Conservation (phyloP, 2,329 filamentous ascomycete genomes). For the Hymenoscyphus scutula region DNA sequence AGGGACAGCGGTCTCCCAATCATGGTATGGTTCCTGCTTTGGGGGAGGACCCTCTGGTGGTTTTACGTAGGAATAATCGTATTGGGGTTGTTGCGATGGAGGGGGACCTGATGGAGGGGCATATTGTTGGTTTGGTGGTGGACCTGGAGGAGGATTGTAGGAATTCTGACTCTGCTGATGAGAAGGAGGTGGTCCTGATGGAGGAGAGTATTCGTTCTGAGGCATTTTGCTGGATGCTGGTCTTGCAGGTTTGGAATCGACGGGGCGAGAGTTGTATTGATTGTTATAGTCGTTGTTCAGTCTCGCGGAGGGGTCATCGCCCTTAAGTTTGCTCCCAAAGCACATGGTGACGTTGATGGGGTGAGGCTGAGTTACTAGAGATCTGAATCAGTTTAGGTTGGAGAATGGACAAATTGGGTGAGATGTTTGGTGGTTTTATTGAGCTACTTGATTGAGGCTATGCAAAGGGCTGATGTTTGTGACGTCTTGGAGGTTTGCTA, state of each 20-base stretch:
- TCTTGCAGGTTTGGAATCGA: constrained; percentile 21
- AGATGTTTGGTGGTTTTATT: background rate
- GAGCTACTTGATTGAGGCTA: background rate
- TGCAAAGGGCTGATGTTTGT: background rate
- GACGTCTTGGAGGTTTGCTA: background rate
- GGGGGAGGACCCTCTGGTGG: constrained; percentile 36
- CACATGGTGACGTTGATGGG: constrained; percentile 25
- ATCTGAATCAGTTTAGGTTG: background rate
- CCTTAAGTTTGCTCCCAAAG: constrained; percentile 30
- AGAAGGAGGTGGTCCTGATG: constrained; percentile 38
- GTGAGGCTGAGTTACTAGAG: background rate
- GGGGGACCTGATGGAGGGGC: constrained; percentile 26
- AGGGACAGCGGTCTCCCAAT: constrained; percentile 69
- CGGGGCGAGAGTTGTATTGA: constrained; percentile 21
- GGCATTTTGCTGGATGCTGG: constrained; percentile 29
- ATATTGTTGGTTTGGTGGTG: constrained; percentile 31
- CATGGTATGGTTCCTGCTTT: constrained; percentile 48
- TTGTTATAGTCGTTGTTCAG: constrained; percentile 17
- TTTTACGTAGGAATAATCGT: constrained; percentile 12
- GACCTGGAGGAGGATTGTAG: constrained; percentile 30
- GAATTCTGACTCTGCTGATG: constrained; percentile 9
- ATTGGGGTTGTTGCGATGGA: constrained; percentile 17
- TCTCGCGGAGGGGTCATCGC: constrained; percentile 23
- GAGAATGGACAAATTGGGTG: background rate
- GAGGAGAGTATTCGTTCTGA: constrained; percentile 34